A percentile compares a stretch with the other conserved stretches of the same genome.
Conservation (phyloP, 75 land plant genomes). For the Pseudotsuga menziesii region DNA sequence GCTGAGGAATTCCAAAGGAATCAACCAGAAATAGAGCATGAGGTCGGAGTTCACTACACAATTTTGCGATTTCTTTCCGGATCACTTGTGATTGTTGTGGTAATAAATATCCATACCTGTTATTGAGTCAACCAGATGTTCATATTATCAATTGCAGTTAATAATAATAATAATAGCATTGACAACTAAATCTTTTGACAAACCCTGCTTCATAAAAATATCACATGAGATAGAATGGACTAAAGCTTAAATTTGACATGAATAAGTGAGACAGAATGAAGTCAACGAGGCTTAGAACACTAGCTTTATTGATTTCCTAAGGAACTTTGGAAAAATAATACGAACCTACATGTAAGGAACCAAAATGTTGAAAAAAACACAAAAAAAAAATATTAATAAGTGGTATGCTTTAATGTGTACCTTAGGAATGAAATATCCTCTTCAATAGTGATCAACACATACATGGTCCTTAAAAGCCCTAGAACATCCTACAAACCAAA, state of each 20-base stretch:
- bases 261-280: too few relatives aligned
- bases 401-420: slow-evolving; percentile 2
- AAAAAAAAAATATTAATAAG: neutral
- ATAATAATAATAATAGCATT: neutral
- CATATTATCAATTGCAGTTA: neutral
- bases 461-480: slow-evolving; percentile 68
- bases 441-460: slow-evolving; percentile 56
- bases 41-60: slow-evolving; percentile 84
- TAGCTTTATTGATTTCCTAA: too few relatives aligned
- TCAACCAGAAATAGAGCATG: slow-evolving; percentile 73
- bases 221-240: too few relatives aligned
- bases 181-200: too few relatives aligned
- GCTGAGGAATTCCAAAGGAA: slow-evolving; percentile 87
- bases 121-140: neutral
- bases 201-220: too few relatives aligned
- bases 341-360: too few relatives aligned
- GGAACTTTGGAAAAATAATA: too few relatives aligned
- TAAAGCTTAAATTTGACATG: too few relatives aligned
- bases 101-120: slow-evolving; percentile 70
- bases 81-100: slow-evolving; percentile 47
- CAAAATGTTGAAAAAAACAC: neutral
- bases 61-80: slow-evolving; percentile 50
- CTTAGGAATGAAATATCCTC: slow-evolving; percentile 85
- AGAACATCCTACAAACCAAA: slow-evolving; percentile 51
- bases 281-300: too few relatives aligned